phyloP scores from a whole-genome alignment of 2,329 filamentous ascomycete species.

The Cladophialophora yegresii region DNA sequence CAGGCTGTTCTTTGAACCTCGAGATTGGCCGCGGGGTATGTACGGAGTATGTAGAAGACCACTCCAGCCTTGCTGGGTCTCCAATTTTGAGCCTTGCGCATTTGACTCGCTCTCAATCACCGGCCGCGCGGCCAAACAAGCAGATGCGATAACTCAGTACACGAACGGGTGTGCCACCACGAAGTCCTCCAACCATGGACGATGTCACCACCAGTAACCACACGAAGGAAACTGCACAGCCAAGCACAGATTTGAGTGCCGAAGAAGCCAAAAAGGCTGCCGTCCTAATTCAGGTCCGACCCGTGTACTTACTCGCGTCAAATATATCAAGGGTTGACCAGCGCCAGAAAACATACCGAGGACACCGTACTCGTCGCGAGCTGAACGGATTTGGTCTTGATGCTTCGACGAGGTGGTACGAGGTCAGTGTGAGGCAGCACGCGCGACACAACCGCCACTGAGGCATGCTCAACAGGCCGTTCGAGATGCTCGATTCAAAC shows the following conservation, averaged over 20 bases:
- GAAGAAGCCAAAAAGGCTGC: conserved; percentile 31
- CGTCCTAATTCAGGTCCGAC: conserved; percentile 21
- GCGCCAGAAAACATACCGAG: conserved; percentile 69
- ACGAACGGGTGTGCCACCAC: background rate
- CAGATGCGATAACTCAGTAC: background rate
- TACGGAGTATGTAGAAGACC: no score
- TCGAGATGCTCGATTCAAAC: conserved; percentile 59
- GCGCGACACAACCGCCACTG: conserved; percentile 1
- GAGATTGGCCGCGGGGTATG: no score
- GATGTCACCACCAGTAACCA: background rate
- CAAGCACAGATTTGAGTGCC: conserved; percentile 6
- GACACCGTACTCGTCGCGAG: conserved; percentile 71
- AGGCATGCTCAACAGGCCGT: conserved; percentile 56
- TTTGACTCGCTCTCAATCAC: background rate
- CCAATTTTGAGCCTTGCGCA: conserved; percentile 5
- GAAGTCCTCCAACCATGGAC: background rate
- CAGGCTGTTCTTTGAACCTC: background rate
- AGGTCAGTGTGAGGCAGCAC: conserved; percentile 54
- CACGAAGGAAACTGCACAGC: background rate
- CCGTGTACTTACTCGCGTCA: background rate
- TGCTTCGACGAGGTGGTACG: conserved; percentile 69
- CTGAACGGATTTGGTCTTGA: conserved; percentile 69
- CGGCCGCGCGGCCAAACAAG: conserved; percentile 4
- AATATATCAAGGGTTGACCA: conserved; percentile 5
- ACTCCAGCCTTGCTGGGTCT: conserved; percentile 20